Evolutionary conservation across 176 grass and related monocot species (phyloP), one percentile per base, ranked within the genome.

Genomic region (Carex myosuroides): DNA sequence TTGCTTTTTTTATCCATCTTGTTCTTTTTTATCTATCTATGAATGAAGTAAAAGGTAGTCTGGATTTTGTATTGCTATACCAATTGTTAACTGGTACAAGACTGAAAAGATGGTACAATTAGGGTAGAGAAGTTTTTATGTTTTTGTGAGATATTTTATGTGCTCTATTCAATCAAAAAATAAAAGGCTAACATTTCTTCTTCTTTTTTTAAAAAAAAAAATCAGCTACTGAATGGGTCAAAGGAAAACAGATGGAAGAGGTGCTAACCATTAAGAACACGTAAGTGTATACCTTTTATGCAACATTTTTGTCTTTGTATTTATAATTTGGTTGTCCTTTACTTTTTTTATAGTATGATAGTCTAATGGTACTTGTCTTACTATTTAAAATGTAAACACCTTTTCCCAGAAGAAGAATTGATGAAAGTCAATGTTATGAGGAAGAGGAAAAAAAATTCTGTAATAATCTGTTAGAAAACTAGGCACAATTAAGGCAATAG

Each of bases 181-280:
- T 30, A 32, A 52, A 63, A 81, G 21, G 16, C 4, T 42, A 63
- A 81, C 32, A 11, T 61, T 32, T 11, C 11, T 56, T 66, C 32
- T 46, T 11, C 73, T 37, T 85, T 37, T 85, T 17, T 84, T 50
- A 2, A 11, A 50, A 50, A 50, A 50, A 50, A 67, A 59, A 62
- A 91, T 81, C 91, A 99, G 93, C 91, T 81, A 99, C 97, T 48
- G 97, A 99, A 89, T 99, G 93, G 96, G 93, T 96, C 54, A 99
- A 99, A 85, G 93, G 97, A 83, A 96, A 94, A 63, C 91, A 92
- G 67, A 99, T 86, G 88, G 93, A 99, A 81, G 93, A 99, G 83
- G 97, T 95, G 24, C 17, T 96, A 88, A 86, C 91, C 41, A 99
- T 99, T 74, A 99, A 94, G 79, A 99, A 99, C 58, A 99, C 91